Evolutionary conservation across 2,329 filamentous ascomycete genomes (phyloP).

Genomic region (Colletotrichum ledebouriae): DNA sequence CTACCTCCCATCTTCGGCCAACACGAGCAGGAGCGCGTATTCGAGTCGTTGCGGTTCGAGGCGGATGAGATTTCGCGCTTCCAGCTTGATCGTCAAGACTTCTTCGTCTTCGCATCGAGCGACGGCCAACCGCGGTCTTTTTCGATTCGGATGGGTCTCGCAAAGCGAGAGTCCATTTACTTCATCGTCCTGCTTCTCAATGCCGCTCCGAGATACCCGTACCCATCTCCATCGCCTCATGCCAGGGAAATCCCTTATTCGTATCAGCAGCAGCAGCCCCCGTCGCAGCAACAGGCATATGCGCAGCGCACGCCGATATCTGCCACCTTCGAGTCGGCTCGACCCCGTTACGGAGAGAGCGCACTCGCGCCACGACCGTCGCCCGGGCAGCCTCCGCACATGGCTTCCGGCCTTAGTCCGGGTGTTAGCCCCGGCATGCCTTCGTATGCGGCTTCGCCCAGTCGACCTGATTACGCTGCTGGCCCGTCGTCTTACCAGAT

Average conservation of each 20-base stretch:
- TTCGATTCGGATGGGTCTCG: constrained; percentile 67
- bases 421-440: constrained; percentile 58
- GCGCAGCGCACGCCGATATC: constrained; percentile 61
- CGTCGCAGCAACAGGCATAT: constrained; percentile 49
- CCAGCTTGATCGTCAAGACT: constrained; percentile 66
- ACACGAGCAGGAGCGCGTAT: constrained; percentile 66
- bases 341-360: constrained; percentile 56
- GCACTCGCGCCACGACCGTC: constrained; percentile 49
- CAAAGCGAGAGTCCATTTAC: constrained; percentile 72
- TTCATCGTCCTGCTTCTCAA: constrained; percentile 68
- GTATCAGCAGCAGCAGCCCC: constrained; percentile 55
- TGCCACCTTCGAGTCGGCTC: constrained; percentile 61
- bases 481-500: constrained; percentile 65
- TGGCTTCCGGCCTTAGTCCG: constrained; percentile 56
- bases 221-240: constrained; percentile 61
- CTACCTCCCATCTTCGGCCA: constrained; percentile 73
- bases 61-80: constrained; percentile 66
- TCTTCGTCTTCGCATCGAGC: constrained; percentile 65
- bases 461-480: constrained; percentile 58
- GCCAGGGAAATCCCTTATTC: constrained; percentile 57
- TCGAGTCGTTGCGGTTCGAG: constrained; percentile 67
- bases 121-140: constrained; percentile 66
- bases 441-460: constrained; percentile 62
- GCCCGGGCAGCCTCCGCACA: constrained; percentile 49
- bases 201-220: constrained; percentile 54